Evolutionary conservation across 768 basidiomycete genomes (phyloP), one percentile per base, ranked within the genome.

Genomic region (Hemileccinum rubropunctum): DNA sequence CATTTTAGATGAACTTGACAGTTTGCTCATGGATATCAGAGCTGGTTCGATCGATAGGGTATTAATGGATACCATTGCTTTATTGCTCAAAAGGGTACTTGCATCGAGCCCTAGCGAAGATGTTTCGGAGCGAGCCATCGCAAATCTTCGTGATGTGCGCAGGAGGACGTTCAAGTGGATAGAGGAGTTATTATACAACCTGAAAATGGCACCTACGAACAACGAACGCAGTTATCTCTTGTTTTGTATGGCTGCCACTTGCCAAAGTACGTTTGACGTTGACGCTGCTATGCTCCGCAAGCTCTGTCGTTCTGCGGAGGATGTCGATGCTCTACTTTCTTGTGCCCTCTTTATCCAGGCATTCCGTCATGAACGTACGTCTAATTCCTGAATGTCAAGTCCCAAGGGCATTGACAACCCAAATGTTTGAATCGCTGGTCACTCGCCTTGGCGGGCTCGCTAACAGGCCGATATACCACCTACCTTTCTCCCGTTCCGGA

Each of bases 371-470:
- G 1, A 17, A 2, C 0, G 53, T 42, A 11, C 13, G 40, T 42
- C 14, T 6, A 3, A 15, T 47, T 33, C 1, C 30, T 6, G 14
- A n/a, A 13, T 26, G 2, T 30, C 20, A 5, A 21, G 37, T 38
- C 18, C 37, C 37, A 5, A 38, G n/a, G 6, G 18, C 20, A 38
- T 21, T 38, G 37, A 20, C 6, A 11, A 11, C 3, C 20, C 37
- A 38, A 5, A 38, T 38, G 37, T 21, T 38, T 15, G 18, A 12
- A 4, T 4, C 21, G 3, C 37, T 38, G 37, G 37, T 38, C 6
- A 61, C 69, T 11, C 69, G 72, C 5, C 56, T 82, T 2, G 61
- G 70, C 20, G 73, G 76, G 6, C 69, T 81, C 11, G 18, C 20
- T 10, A 21, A 21, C 20, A 38, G 37, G 20, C 18, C 9, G 13